phyloP scores from a whole-genome alignment of 331 rosid species.

The Quercus lobata region DNA sequence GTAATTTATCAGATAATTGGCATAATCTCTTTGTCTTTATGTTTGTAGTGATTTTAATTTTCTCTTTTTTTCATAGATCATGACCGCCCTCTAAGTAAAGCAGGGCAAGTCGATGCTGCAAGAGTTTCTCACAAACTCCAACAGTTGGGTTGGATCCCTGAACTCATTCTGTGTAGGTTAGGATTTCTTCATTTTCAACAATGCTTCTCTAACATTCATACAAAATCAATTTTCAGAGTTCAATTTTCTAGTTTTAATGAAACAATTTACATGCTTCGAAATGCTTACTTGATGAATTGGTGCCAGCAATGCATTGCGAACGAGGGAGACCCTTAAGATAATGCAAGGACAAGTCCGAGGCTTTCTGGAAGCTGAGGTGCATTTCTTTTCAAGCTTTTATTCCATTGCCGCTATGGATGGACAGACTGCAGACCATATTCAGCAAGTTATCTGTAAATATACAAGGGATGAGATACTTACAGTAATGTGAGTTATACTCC shows the following conservation, averaged over 20 bases:
- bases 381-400: conserved; percentile 85
- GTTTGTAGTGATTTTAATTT: too few species aligned
- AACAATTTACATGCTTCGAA: background rate
- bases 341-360: conserved; percentile 79
- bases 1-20: too few species aligned
- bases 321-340: conserved; percentile 76
- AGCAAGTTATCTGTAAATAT: conserved; percentile 61
- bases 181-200: conserved; percentile 17
- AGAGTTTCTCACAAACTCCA: conserved; percentile 65
- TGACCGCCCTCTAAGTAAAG: conserved; percentile 86
- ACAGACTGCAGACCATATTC: conserved; percentile 96
- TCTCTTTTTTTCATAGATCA: conserved; percentile 49
- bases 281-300: conserved; percentile 5
- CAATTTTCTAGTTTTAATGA: background rate
- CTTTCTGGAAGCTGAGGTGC: conserved; percentile 76
- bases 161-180: conserved; percentile 85
- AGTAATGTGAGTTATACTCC: conserved; percentile 56
- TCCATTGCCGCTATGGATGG: conserved; percentile 98
- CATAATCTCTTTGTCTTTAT: background rate
- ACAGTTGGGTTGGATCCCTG: conserved; percentile 89
- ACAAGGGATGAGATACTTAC: conserved; percentile 76
- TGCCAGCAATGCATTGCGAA: conserved; percentile 76
- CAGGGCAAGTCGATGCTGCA: conserved; percentile 69
- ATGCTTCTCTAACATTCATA: background rate
- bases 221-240: background rate